Percentiles rank a stretch among this genome's conserved stretches.
These are phyloP conservation scores for Pseudocercospora cruenta DNA, from an alignment of 2,329 filamentous ascomycete genomes.

Conservation along the genomic window DNA sequence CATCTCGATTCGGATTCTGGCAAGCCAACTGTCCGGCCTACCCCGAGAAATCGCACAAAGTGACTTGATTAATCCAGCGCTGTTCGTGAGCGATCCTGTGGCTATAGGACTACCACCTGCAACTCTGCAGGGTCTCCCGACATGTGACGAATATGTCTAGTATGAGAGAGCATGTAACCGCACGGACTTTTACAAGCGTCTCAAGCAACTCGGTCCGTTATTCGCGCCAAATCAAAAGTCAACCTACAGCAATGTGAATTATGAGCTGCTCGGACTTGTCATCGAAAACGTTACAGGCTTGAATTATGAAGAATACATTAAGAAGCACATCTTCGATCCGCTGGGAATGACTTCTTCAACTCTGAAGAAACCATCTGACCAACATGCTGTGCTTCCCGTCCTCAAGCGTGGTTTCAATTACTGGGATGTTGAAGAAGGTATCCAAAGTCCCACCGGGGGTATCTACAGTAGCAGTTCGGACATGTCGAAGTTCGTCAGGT, in stretches of 20 bases:
- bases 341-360: constrained; percentile 41
- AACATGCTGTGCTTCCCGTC: constrained; percentile 45
- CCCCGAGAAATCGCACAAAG: constrained; percentile 43
- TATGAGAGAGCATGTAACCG: constrained; percentile 38
- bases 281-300: constrained; percentile 44
- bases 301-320: constrained; percentile 45
- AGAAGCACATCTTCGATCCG: constrained; percentile 45
- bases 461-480: constrained; percentile 48
- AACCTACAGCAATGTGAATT: constrained; percentile 49
- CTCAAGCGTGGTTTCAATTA: constrained; percentile 7
- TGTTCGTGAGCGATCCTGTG: constrained; percentile 21
- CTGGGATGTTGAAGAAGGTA: constrained; percentile 47
- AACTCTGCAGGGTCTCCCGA: constrained; percentile 36
- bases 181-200: constrained; percentile 39
- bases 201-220: constrained; percentile 40
- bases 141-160: constrained; percentile 41
- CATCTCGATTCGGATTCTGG: constrained; percentile 48
- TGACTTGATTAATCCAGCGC: constrained; percentile 19
- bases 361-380: constrained; percentile 41
- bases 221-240: constrained; percentile 49
- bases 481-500: constrained; percentile 49
- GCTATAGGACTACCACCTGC: constrained; percentile 43
- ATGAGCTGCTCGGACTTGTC: constrained; percentile 46
- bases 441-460: constrained; percentile 50
- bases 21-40: constrained; percentile 48